Evolutionary conservation across 192 early-diverging fungal genomes (phyloP).

Genomic region (Entophlyctis luteolus): DNA sequence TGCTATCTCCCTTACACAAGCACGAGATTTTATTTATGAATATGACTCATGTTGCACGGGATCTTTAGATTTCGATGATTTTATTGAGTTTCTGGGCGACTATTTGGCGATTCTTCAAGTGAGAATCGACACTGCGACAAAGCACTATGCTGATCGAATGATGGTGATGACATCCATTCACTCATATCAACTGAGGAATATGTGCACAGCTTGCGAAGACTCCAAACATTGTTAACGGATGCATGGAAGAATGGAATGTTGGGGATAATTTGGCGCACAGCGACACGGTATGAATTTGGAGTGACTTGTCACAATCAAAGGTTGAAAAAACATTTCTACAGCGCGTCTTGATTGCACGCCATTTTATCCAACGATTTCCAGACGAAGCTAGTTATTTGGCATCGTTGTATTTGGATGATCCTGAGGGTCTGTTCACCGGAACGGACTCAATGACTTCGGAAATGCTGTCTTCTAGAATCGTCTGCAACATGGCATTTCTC

Average conservation of each 20-base stretch:
- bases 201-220: constrained; percentile 1
- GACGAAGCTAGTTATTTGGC: constrained; percentile 20
- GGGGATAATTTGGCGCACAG: not conserved
- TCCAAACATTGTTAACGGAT: not conserved
- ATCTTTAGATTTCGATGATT: constrained; percentile 39
- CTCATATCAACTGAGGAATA: not conserved
- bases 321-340: not conserved
- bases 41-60: constrained; percentile 43
- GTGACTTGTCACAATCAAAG: not conserved
- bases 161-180: not conserved
- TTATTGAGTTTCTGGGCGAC: constrained; percentile 42
- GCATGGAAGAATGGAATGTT: not conserved
- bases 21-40: constrained; percentile 31
- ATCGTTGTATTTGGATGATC: constrained; percentile 29
- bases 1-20: constrained; percentile 18
- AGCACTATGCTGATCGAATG: not conserved
- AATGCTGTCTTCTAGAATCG: constrained; percentile 1
- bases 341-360: constrained; percentile 23
- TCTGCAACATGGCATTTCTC: constrained; percentile 25
- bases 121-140: constrained; percentile 10
- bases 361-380: constrained; percentile 34
- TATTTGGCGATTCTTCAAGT: constrained; percentile 29
- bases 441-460: constrained; percentile 10
- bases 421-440: constrained; percentile 32
- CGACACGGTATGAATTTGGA: constrained; percentile 1